A percentile compares a stretch with the other conserved stretches of the same genome.
phyloP scores from a whole-genome alignment of 73 alveolate genomes.

The Paramecium octaurelia region DNA sequence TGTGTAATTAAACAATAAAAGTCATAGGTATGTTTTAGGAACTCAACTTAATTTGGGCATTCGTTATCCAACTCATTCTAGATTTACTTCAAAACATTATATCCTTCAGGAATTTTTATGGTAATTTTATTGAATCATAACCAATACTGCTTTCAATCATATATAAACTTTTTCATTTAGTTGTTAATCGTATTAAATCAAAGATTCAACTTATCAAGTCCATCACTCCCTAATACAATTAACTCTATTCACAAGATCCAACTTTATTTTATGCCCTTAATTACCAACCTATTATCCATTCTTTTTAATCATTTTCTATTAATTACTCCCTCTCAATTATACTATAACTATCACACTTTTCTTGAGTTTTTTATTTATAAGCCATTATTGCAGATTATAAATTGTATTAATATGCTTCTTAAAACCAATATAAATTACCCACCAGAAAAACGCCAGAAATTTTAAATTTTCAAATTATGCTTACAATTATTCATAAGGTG shows the following conservation, averaged over 20 bases:
- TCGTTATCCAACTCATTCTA: slow-evolving; percentile 64
- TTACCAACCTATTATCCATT: neutral
- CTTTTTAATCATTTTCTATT: slow-evolving; percentile 6
- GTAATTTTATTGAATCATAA: slow-evolving; percentile 83
- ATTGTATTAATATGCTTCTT: too few relatives aligned
- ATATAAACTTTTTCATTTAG: slow-evolving; percentile 43
- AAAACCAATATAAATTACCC: too few relatives aligned
- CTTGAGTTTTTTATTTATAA: too few relatives aligned
- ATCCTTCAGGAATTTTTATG: too few relatives aligned
- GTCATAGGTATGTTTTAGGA: slow-evolving; percentile 71
- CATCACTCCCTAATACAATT: slow-evolving; percentile 23
- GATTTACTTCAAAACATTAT: slow-evolving; percentile 68
- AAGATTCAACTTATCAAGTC: slow-evolving; percentile 66
- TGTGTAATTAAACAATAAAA: slow-evolving; percentile 95
- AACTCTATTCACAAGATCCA: neutral
- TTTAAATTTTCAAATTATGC: too few relatives aligned
- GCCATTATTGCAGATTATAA: too few relatives aligned
- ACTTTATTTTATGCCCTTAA: neutral
- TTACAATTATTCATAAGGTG: too few relatives aligned
- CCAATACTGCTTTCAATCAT: slow-evolving; percentile 67
- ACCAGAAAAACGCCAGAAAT: too few relatives aligned
- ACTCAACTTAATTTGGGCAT: slow-evolving; percentile 53
- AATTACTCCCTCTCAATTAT: slow-evolving; percentile 36
- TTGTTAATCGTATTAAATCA: slow-evolving; percentile 71
- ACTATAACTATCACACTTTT: slow-evolving; percentile 34